Conservation (phyloP, 257 asterid species). For the Leonotis leonurus region DNA sequence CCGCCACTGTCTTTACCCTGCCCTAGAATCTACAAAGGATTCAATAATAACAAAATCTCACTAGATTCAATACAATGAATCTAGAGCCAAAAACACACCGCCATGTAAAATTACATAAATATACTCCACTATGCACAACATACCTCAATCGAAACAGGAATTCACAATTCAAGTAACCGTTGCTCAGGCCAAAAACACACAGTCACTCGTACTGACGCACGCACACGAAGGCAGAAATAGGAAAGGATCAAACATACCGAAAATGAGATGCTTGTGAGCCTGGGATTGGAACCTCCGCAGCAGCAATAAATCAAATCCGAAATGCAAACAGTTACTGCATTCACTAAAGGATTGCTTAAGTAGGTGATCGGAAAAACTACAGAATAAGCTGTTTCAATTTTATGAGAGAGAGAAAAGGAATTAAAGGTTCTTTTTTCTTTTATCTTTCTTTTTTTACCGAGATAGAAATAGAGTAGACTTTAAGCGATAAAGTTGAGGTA, state of each 20-base stretch:
- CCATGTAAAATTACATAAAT: neutral
- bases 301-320: slow-evolving; percentile 16
- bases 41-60: slow-evolving; percentile 2
- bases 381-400: slow-evolving; percentile 4
- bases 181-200: neutral
- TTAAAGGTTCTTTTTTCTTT: neutral
- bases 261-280: slow-evolving; percentile 14
- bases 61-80: slow-evolving; percentile 5
- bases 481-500: slow-evolving; percentile 29
- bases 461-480: slow-evolving; percentile 32
- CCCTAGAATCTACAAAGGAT: slow-evolving; percentile 3
- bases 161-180: slow-evolving; percentile 7
- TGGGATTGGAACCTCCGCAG: slow-evolving; percentile 3
- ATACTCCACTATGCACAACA: slow-evolving; percentile 13
- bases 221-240: too few species aligned
- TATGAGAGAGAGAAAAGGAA: slow-evolving; percentile 9
- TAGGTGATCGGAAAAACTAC: slow-evolving; percentile 26
- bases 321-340: slow-evolving; percentile 1
- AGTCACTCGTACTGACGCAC: neutral
- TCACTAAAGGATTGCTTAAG: slow-evolving; percentile 7
- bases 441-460: slow-evolving; percentile 12
- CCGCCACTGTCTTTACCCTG: neutral
- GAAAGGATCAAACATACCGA: slow-evolving; percentile 18
- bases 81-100: neutral
- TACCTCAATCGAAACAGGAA: slow-evolving; percentile 7